Evolutionary conservation across 805 yeast genomes (phyloP).

Genomic region (Yarrowia osloensis): DNA sequence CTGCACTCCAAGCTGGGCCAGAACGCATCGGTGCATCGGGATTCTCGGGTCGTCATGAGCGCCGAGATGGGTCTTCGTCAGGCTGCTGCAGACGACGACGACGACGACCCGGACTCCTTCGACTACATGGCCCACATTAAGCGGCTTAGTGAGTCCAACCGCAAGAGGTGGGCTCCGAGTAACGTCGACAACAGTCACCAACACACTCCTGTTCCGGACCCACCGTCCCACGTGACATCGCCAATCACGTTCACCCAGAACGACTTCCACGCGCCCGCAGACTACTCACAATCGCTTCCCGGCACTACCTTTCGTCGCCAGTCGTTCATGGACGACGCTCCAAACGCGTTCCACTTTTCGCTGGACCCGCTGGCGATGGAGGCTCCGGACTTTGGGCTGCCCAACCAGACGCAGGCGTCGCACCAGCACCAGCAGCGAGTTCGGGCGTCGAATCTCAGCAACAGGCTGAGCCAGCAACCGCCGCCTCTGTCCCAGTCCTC

Average conservation of each 20-base stretch:
- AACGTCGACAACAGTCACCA: not conserved
- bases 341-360: slow-evolving; percentile 44
- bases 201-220: no score
- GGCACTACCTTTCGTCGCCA: slow-evolving; percentile 14
- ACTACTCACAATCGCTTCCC: slow-evolving; percentile 11
- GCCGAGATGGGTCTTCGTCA: not conserved
- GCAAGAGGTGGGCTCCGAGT: not conserved
- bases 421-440: slow-evolving; percentile 18
- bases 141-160: slow-evolving; percentile 49
- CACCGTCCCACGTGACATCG: slow-evolving; percentile 1
- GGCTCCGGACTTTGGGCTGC: slow-evolving; percentile 43
- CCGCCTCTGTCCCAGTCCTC: not conserved
- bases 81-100: slow-evolving; percentile 35
- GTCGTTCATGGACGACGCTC: slow-evolving; percentile 31
- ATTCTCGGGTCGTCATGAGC: not conserved
- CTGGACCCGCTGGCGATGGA: slow-evolving; percentile 54
- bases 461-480: not conserved
- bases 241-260: slow-evolving; percentile 9
- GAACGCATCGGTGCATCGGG: not conserved
- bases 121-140: slow-evolving; percentile 67
- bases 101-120: slow-evolving; percentile 42
- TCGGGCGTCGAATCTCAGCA: not conserved
- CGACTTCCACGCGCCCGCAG: slow-evolving; percentile 5
- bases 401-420: slow-evolving; percentile 16
- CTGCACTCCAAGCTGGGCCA: slow-evolving; percentile 19